These are phyloP conservation scores for Umbelopsis ramanniana DNA, from an alignment of 192 early-diverging fungal genomes.

Conservation along the genomic window DNA sequence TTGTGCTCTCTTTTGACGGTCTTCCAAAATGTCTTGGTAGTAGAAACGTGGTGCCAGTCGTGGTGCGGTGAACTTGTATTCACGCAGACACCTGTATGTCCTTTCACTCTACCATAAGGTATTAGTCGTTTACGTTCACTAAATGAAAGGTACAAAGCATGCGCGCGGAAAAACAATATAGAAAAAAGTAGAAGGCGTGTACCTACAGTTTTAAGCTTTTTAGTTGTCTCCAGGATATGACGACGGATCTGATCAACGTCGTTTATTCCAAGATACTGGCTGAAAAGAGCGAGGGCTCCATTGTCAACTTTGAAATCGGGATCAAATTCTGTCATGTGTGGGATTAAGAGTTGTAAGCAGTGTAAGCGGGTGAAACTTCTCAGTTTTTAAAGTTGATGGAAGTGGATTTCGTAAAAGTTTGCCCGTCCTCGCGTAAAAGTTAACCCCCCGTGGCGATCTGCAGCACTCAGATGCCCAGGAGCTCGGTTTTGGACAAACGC, in stretches of 20 bases:
- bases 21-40: constrained; percentile 9
- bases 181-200: neutral
- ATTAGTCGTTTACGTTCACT: neutral
- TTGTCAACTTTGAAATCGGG: neutral
- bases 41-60: constrained; percentile 6
- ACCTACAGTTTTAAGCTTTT: constrained; percentile 7
- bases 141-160: neutral
- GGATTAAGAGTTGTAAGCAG: neutral
- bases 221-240: neutral
- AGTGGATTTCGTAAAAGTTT: too few species aligned
- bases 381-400: neutral
- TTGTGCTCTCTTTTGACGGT: neutral
- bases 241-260: neutral
- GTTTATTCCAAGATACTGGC: neutral
- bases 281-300: neutral
- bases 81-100: constrained; percentile 6
- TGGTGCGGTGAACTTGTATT: constrained; percentile 5
- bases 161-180: neutral
- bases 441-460: neutral
- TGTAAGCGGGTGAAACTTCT: neutral
- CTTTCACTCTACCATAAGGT: neutral
- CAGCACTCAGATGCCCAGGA: neutral
- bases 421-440: neutral
- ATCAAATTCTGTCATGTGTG: neutral
- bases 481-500: neutral